phyloP scores from a whole-genome alignment of 352 stramenopile genomes.

The Thalassiosira hispida region DNA sequence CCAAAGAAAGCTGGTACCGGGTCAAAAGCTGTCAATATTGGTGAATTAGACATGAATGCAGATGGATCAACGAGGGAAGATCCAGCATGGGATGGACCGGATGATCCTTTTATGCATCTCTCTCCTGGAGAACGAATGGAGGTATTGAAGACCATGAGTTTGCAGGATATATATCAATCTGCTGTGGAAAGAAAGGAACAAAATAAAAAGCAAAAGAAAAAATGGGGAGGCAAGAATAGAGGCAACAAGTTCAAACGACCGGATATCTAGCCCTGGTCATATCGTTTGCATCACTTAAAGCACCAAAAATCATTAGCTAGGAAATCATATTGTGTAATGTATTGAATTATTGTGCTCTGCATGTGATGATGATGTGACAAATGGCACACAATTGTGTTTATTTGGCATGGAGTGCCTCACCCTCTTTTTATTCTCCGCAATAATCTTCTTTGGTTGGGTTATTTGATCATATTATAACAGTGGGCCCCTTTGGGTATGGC shows the following conservation, averaged over 20 bases:
- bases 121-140: conserved; percentile 61
- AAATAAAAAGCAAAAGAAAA: conserved; percentile 57
- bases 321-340: too few relatives aligned
- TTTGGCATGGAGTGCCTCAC: too few relatives aligned
- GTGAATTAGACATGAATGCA: conserved; percentile 44
- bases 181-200: conserved; percentile 45
- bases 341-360: neutral
- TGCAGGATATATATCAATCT: conserved; percentile 62
- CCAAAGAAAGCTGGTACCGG: conserved; percentile 17
- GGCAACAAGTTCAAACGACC: conserved; percentile 50
- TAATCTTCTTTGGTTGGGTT: too few relatives aligned
- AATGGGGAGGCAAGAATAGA: conserved; percentile 25
- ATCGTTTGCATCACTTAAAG: neutral
- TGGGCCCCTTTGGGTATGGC: too few relatives aligned
- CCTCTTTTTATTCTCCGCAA: too few relatives aligned
- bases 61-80: conserved; percentile 61
- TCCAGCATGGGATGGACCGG: conserved; percentile 62
- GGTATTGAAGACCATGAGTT: conserved; percentile 66
- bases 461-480: too few relatives aligned
- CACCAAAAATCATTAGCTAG: neutral
- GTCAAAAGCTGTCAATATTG: conserved; percentile 62
- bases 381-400: too few relatives aligned
- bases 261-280: conserved; percentile 17
- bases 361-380: too few relatives aligned
- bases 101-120: conserved; percentile 74